phyloP scores from a whole-genome alignment of 139 green algal species.

The Chlorella sp. region DNA sequence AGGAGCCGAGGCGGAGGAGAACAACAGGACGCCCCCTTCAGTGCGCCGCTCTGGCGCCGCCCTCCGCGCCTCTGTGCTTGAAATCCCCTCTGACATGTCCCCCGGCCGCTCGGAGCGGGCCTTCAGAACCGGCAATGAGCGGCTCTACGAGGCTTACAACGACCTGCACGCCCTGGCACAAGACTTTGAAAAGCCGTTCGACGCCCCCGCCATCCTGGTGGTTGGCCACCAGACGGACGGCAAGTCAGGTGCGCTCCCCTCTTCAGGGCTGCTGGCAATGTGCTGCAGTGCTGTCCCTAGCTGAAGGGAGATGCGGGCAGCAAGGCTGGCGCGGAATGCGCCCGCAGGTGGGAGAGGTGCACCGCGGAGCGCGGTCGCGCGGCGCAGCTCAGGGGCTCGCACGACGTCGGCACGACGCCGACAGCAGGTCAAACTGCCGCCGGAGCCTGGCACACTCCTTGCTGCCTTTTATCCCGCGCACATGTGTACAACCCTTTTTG shows the following conservation, averaged over 20 bases:
- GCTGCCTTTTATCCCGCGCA: too few relatives aligned
- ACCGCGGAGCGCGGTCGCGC: background rate
- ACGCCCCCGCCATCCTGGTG: conserved; percentile 95
- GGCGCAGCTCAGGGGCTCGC: background rate
- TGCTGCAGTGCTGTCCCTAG: background rate
- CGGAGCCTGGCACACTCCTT: too few relatives aligned
- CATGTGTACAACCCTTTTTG: background rate
- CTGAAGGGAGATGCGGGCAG: too few relatives aligned
- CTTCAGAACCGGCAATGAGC: conserved; percentile 82
- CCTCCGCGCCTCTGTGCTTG: conserved; percentile 35
- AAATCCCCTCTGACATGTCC: conserved; percentile 43
- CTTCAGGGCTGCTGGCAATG: background rate
- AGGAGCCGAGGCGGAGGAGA: conserved; percentile 27
- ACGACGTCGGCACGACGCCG: background rate
- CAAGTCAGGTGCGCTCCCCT: conserved; percentile 77
- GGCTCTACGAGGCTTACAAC: conserved; percentile 94
- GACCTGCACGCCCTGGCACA: conserved; percentile 92
- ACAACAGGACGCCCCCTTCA: conserved; percentile 57
- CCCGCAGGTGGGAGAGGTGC: background rate
- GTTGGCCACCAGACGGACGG: conserved; percentile 97
- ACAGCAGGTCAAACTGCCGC: background rate
- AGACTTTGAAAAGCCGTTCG: conserved; percentile 96
- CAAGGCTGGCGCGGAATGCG: background rate
- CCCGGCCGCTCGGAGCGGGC: conserved; percentile 55
- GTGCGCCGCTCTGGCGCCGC: conserved; percentile 15